Conservation (phyloP, 306 rosid genomes). For the Pueraria montana region DNA sequence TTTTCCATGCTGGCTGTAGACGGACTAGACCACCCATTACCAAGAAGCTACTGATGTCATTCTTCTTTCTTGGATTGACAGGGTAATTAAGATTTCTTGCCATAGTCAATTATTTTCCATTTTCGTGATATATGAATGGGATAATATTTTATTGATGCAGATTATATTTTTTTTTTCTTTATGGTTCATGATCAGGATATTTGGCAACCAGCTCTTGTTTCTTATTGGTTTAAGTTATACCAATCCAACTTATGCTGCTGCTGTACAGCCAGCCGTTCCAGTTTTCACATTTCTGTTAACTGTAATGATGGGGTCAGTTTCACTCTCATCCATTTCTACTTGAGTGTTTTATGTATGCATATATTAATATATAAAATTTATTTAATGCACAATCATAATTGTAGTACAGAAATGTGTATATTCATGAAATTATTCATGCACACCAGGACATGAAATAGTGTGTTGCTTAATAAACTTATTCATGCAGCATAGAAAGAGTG, state of each 20-base stretch:
- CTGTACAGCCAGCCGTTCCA: conserved; percentile 88
- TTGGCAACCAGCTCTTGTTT: conserved; percentile 93
- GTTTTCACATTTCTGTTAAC: conserved; percentile 86
- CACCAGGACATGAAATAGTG: too few relatives aligned
- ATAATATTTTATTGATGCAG: too few relatives aligned
- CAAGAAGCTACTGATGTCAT: conserved; percentile 61
- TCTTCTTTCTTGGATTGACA: conserved; percentile 40
- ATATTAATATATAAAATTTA: too few relatives aligned
- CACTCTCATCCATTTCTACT: neutral
- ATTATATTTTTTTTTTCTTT: conserved; percentile 29
- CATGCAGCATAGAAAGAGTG: conserved; percentile 89
- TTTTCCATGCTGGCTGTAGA: conserved; percentile 49
- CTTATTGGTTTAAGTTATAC: conserved; percentile 94
- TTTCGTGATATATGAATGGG: too few relatives aligned
- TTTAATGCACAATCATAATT: too few relatives aligned
- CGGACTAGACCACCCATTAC: conserved; percentile 77
- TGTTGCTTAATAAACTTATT: conserved; percentile 46
- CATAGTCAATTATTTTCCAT: too few relatives aligned
- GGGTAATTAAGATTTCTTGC: conserved; percentile 72
- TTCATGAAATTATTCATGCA: too few relatives aligned
- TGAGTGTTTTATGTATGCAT: too few relatives aligned
- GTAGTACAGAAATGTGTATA: too few relatives aligned
- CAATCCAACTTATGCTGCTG: conserved; percentile 92
- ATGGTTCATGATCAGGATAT: conserved; percentile 66
- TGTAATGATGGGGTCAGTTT: conserved; percentile 82